Conservation (phyloP, 1,284 basidiomycete species). For the Microbotryum intermedium region DNA sequence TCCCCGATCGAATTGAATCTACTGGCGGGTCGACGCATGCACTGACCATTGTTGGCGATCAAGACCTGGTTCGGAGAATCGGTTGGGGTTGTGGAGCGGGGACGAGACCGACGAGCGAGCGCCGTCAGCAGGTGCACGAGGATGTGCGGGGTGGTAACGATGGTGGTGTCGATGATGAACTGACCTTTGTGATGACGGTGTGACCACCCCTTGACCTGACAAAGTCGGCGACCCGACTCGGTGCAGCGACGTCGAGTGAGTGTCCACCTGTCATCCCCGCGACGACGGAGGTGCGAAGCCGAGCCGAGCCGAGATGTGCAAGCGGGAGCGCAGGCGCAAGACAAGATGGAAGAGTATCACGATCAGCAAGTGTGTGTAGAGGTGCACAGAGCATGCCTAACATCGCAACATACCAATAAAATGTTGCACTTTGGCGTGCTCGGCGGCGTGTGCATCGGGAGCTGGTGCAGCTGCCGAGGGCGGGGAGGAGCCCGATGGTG, state of each 20-base stretch:
- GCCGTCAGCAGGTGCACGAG: constrained; percentile 2
- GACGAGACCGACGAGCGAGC: not conserved
- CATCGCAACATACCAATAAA: constrained; percentile 59
- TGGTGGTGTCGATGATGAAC: constrained; percentile 24
- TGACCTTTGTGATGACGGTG: constrained; percentile 95
- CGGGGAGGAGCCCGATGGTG: too few relatives aligned
- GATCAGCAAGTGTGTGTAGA: not conserved
- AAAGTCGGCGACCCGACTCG: constrained; percentile 78
- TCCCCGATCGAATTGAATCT: not conserved
- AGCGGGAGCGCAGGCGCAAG: not conserved
- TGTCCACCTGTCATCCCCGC: constrained; percentile 63
- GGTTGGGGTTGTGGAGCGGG: not conserved
- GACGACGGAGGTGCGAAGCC: not conserved
- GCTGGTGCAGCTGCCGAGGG: constrained; percentile 4
- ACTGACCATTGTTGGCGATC: constrained; percentile 86
- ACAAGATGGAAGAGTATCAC: not conserved
- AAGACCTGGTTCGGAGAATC: constrained; percentile 55
- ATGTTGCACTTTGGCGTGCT: constrained; percentile 61
- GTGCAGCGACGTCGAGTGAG: constrained; percentile 70
- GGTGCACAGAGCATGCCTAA: too few relatives aligned
- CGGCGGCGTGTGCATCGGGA: constrained; percentile 13
- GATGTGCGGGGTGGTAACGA: not conserved
- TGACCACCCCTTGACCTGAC: constrained; percentile 88
- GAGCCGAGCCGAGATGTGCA: too few relatives aligned
- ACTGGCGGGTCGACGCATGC: not conserved